phyloP scores from a whole-genome alignment of 345 rosid species.

The Anastatica hierochuntica region DNA sequence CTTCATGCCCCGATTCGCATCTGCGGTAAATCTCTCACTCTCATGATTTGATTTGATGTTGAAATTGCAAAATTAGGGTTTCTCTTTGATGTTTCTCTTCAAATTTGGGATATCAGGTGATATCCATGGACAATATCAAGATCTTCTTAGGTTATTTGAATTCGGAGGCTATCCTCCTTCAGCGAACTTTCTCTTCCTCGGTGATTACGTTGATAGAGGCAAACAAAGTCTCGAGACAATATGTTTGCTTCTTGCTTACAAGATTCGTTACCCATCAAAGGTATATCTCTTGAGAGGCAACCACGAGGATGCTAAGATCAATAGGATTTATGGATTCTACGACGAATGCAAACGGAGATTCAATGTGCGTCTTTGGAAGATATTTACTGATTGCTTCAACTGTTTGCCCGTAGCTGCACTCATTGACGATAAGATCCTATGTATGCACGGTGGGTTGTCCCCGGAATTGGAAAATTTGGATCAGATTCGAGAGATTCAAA shows the following conservation, averaged over 20 bases:
- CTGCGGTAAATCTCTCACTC: no score
- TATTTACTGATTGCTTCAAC: background rate
- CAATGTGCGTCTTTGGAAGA: background rate
- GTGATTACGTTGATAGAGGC: slow-evolving; percentile 29
- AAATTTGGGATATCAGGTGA: background rate
- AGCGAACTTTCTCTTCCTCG: slow-evolving; percentile 57
- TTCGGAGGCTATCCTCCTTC: slow-evolving; percentile 70
- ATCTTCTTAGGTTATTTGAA: slow-evolving; percentile 57
- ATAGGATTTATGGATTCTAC: background rate
- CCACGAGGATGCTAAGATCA: slow-evolving; percentile 86
- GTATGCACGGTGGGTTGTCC: background rate
- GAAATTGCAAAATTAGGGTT: background rate
- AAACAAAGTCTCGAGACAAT: slow-evolving; percentile 83
- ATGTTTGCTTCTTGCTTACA: slow-evolving; percentile 76
- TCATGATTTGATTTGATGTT: background rate
- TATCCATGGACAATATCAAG: background rate
- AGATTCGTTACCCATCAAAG: slow-evolving; percentile 57
- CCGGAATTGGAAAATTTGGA: background rate
- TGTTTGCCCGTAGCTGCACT: background rate
- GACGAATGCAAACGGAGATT: background rate
- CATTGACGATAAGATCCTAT: background rate
- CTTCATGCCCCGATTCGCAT: slow-evolving; percentile 77
- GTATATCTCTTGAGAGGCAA: slow-evolving; percentile 64
- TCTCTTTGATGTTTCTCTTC: background rate
- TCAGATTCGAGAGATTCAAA: background rate